phyloP scores from a whole-genome alignment of 257 asterid species.

The Lithospermum erythrorhizon region DNA sequence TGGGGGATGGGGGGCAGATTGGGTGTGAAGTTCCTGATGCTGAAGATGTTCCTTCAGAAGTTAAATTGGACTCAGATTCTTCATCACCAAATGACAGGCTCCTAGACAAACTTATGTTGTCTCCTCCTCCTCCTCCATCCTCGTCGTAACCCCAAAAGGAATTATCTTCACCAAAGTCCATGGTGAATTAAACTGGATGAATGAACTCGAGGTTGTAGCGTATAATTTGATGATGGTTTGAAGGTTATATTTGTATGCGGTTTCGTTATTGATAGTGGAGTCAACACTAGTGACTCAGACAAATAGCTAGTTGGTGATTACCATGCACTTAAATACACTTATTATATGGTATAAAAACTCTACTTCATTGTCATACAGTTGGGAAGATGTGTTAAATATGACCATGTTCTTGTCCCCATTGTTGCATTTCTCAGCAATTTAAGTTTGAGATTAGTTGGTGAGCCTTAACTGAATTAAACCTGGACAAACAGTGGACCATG shows the following conservation, averaged over 20 bases:
- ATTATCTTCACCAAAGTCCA: conserved; percentile 33
- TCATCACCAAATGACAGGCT: conserved; percentile 44
- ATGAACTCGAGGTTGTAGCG: conserved; percentile 11
- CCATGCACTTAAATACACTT: not conserved
- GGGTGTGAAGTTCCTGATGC: conserved; percentile 40
- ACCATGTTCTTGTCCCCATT: not conserved
- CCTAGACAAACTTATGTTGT: conserved; percentile 32
- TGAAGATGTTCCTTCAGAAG: conserved; percentile 51
- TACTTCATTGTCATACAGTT: not conserved
- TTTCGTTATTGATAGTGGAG: not conserved
- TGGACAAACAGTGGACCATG: too few species aligned
- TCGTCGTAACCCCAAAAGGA: conserved; percentile 32
- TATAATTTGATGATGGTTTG: not conserved
- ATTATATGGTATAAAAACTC: not conserved
- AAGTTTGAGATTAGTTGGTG: not conserved
- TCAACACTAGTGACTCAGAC: not conserved
- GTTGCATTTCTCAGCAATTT: not conserved
- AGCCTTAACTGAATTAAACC: not conserved
- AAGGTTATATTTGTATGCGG: not conserved
- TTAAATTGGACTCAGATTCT: conserved; percentile 22
- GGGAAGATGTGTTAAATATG: conserved; percentile 1
- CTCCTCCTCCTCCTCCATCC: conserved; percentile 27
- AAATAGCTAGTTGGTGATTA: not conserved
- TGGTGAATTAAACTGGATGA: conserved; percentile 18
- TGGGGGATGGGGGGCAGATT: conserved; percentile 30